Conservation (phyloP, 2,329 filamentous ascomycete species). For the Tolypocladium guangdongense region DNA sequence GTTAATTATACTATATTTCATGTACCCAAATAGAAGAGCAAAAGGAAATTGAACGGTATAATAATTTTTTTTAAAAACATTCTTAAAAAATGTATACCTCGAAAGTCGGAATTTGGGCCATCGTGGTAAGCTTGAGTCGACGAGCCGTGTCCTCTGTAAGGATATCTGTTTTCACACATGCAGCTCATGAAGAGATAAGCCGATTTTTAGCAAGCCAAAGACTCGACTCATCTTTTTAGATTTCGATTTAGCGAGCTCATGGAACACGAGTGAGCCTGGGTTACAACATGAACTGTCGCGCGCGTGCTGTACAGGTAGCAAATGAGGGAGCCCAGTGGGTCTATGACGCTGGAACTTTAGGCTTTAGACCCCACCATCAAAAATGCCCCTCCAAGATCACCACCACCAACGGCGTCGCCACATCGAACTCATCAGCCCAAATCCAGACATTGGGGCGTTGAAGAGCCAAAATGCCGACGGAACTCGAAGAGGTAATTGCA, state of each 20-base stretch:
- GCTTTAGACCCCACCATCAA: conserved; percentile 6
- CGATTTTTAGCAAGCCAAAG: no score
- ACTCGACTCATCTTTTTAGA: neutral
- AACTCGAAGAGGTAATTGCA: conserved; percentile 58
- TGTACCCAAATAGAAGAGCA: neutral
- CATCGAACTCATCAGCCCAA: neutral
- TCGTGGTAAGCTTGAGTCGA: neutral
- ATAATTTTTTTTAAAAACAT: no score
- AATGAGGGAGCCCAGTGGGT: no score
- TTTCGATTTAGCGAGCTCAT: neutral
- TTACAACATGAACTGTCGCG: neutral
- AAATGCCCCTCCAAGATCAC: conserved; percentile 11
- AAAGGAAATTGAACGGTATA: neutral
- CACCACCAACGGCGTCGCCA: no score
- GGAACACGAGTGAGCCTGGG: neutral
- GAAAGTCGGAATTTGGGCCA: neutral
- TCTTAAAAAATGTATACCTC: neutral
- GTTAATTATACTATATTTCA: neutral
- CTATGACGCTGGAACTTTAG: conserved; percentile 6
- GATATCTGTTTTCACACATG: neutral
- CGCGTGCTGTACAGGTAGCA: no score
- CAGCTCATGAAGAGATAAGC: neutral
- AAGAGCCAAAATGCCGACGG: conserved; percentile 51
- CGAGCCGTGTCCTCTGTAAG: neutral
- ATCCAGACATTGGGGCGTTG: neutral